Evolutionary conservation across 2,329 filamentous ascomycete species (phyloP).

Genomic region (Seiridium unicorne): DNA sequence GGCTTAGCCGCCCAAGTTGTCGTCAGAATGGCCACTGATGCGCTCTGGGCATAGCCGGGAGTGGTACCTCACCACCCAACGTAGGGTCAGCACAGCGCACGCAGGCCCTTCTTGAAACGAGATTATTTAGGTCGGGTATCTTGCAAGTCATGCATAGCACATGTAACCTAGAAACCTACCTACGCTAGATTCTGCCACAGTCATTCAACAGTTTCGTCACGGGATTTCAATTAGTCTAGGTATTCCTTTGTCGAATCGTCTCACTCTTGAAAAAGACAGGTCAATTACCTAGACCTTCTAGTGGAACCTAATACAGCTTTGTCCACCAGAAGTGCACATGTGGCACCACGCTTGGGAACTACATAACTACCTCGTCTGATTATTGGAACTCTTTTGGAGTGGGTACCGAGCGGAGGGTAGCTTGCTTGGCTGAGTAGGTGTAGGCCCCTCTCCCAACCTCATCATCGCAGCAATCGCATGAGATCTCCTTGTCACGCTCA

Average conservation of each 20-base stretch:
- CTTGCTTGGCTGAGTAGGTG: background rate
- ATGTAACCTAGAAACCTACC: too few species aligned
- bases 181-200: too few species aligned
- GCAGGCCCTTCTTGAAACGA: too few species aligned
- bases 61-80: background rate
- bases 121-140: too few species aligned
- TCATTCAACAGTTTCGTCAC: too few species aligned
- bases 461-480: background rate
- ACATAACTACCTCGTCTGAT: background rate
- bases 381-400: background rate
- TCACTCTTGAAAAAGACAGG: too few species aligned
- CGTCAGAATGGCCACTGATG: constrained; percentile 4
- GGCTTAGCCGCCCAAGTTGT: constrained; percentile 3
- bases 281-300: too few species aligned
- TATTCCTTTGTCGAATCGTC: too few species aligned
- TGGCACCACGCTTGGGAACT: background rate
- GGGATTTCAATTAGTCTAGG: too few species aligned
- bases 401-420: background rate
- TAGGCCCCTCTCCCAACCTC: constrained; percentile 9
- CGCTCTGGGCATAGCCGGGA: background rate
- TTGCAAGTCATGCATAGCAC: too few species aligned
- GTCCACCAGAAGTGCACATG: background rate
- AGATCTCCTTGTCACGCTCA: background rate
- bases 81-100: too few species aligned
- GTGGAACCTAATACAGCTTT: background rate